Percentiles rank a stretch among this genome's conserved stretches.
phyloP scores from a whole-genome alignment of 108 stramenopile species.

The Cyclostephanos invisitatus region DNA sequence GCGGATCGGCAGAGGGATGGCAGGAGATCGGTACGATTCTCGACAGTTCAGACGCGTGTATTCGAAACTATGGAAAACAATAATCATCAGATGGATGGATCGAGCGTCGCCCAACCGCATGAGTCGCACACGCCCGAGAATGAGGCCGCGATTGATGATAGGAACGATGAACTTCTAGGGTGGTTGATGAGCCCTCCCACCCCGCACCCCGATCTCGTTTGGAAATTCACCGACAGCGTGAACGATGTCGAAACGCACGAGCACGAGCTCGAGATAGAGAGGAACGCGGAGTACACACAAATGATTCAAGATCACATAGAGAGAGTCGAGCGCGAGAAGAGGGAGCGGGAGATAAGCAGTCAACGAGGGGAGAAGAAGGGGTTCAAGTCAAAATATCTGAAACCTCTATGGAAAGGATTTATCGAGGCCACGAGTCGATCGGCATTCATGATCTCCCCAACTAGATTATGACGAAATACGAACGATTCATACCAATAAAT shows the following conservation, averaged over 20 bases:
- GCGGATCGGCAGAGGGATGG: background rate
- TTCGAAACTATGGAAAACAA: background rate
- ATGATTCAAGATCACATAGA: conserved; percentile 5
- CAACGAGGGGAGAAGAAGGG: background rate
- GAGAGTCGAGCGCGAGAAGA: background rate
- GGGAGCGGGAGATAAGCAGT: background rate
- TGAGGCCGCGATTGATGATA: background rate
- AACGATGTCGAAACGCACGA: conserved; percentile 8
- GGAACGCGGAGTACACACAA: background rate
- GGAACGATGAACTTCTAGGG: background rate
- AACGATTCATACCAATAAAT: no score
- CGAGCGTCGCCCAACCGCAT: background rate
- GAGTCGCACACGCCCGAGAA: background rate
- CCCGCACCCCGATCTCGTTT: background rate
- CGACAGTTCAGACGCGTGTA: background rate
- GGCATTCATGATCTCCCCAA: background rate
- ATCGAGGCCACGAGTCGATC: conserved; percentile 3
- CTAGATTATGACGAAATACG: no score
- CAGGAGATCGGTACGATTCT: background rate
- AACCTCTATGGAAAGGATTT: conserved; percentile 3
- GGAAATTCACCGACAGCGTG: background rate
- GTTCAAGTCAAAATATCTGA: conserved; percentile 7
- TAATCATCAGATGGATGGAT: background rate
- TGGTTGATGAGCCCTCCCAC: no score
- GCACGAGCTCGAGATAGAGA: background rate